Base-by-base conservation (phyloP, 163 green algal genomes). In the Scenedesmus sp. region DNA sequence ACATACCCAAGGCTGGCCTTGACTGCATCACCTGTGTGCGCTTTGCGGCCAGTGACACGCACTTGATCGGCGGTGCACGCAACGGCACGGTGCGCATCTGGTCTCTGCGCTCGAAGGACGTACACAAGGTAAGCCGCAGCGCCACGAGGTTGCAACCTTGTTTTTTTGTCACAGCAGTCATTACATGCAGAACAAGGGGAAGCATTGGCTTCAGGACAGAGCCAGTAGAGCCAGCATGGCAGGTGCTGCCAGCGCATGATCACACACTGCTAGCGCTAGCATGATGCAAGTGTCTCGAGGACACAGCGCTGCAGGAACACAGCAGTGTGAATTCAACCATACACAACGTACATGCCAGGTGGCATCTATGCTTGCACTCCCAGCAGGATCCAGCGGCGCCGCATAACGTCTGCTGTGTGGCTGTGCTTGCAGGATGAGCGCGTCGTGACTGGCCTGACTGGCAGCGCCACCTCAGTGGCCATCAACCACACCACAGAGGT, bases 391-490 rank as follows among this genome's bases (percentile, higher is more conserved):
- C 16, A 18, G 9, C 15, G 15, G 66, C 16, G 7, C 26, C 7
- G 8, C 4, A 20, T n/a, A 54, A 6, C n/a, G 57, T 26, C 57
- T 56, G 76, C 76, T 84, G 76, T 59, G 4, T 26, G 76, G 13
- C 34, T 26, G 5, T 56, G 76, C 46, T 84, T 84, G 76, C 76
- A 84, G 46, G 76, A 23, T 12, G 12, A 59, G 82, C 54, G 13
- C 82, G 20, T 52, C 20, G 13, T 67, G 46, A 54, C 23, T 88
- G 57, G 56, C 18, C 83, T 88, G 20, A 74, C 23, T 34, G 83
- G 83, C 57, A 74, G 56, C 23, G 83, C 59, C 83, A 88, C 83
- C 26, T 66, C 88, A 54, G 60, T 91, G 18, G 88, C 88, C 73
- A 62, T 85, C 70, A 57, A 23, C 52, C 54, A 26, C 67, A 62